Conservation (phyloP, 164 flowering plant genomes). For the Stephania yunnanensis region DNA sequence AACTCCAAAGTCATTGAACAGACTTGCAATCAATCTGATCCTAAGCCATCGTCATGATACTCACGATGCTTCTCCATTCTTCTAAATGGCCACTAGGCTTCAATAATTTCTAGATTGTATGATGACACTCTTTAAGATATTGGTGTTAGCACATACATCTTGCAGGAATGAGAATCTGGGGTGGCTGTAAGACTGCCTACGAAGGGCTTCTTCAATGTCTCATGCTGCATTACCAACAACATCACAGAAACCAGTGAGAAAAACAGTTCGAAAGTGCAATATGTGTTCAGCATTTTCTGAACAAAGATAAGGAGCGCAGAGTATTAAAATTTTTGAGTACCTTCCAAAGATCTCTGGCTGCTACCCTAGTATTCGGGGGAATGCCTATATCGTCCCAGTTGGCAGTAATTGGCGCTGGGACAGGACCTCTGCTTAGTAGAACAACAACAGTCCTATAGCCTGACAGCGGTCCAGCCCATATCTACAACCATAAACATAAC, state of each 20-base stretch:
- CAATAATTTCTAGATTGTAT: not conserved
- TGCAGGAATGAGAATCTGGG: slow-evolving; percentile 25
- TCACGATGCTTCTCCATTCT: not conserved
- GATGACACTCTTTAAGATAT: slow-evolving; percentile 7
- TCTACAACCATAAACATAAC: slow-evolving; percentile 23
- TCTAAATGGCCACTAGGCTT: not conserved
- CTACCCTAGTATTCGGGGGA: slow-evolving; percentile 33
- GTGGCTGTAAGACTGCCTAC: slow-evolving; percentile 48
- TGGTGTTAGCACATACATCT: slow-evolving; percentile 25
- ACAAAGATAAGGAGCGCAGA: not conserved
- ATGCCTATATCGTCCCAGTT: slow-evolving; percentile 77
- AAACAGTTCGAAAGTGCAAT: not conserved
- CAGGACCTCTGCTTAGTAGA: slow-evolving; percentile 44
- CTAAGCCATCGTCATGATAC: not conserved
- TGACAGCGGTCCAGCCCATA: slow-evolving; percentile 83
- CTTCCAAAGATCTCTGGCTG: slow-evolving; percentile 79
- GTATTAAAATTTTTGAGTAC: slow-evolving; percentile 21
- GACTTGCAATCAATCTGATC: not conserved
- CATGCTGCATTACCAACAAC: slow-evolving; percentile 42
- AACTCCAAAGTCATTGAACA: not conserved
- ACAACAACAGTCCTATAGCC: slow-evolving; percentile 53
- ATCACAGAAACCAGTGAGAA: not conserved
- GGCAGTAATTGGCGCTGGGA: slow-evolving; percentile 39
- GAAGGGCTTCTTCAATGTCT: slow-evolving; percentile 39
- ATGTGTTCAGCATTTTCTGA: not conserved